A percentile compares a stretch with the other conserved stretches of the same genome.
These are phyloP conservation scores for Ceratocystis huliohia DNA, from an alignment of 2,329 filamentous ascomycete species.

Conservation along the genomic window DNA sequence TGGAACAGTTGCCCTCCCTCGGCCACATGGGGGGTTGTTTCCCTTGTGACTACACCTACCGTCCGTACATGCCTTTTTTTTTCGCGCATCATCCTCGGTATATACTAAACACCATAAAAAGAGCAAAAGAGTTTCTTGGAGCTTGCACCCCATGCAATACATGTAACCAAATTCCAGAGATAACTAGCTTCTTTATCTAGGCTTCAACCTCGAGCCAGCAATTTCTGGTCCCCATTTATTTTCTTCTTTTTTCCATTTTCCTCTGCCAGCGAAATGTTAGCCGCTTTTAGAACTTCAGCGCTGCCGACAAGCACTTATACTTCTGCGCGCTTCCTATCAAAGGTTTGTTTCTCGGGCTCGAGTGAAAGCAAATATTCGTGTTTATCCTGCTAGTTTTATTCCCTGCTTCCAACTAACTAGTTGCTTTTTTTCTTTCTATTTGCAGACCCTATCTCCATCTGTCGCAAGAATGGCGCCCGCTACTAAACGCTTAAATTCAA, in stretches of 20 bases:
- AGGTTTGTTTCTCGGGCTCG: not conserved
- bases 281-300: constrained; percentile 14
- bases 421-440: not conserved
- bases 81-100: constrained; percentile 6
- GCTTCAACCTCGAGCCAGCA: not conserved
- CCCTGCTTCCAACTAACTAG: not conserved
- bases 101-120: not conserved
- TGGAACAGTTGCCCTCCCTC: constrained; percentile 5
- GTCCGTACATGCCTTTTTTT: constrained; percentile 4
- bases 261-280: constrained; percentile 15
- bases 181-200: not conserved
- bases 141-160: not conserved
- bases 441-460: constrained; percentile 10
- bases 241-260: constrained; percentile 12
- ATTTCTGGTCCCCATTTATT: constrained; percentile 12
- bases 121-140: not conserved
- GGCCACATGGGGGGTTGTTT: constrained; percentile 7
- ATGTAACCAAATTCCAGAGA: not conserved
- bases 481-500: constrained; percentile 22
- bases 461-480: constrained; percentile 18
- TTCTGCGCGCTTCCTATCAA: not conserved
- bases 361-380: not conserved
- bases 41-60: not conserved
- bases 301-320: constrained; percentile 9
- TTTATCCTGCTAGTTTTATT: not conserved